Evolutionary conservation across 495 filamentous ascomycete species (phyloP).

Genomic region (Zalerion maritima): DNA sequence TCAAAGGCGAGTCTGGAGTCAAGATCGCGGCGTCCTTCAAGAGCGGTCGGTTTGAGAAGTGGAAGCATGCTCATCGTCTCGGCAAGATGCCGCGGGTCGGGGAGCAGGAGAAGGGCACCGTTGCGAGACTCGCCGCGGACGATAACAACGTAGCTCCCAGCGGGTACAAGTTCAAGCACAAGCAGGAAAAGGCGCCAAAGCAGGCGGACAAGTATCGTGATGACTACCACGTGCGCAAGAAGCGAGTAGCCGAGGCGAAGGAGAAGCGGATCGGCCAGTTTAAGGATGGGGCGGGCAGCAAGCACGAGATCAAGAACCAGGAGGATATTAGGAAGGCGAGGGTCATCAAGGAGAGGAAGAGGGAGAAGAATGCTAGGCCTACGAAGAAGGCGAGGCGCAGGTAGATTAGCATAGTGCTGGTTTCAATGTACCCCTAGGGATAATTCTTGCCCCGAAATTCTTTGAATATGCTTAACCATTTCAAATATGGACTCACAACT

Average conservation of each 20-base stretch:
- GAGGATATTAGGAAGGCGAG: slow-evolving; percentile 77
- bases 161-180: slow-evolving; percentile 57
- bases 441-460: not conserved
- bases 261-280: slow-evolving; percentile 67
- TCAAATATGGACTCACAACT: no score
- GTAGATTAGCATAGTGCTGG: slow-evolving; percentile 6
- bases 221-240: slow-evolving; percentile 83
- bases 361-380: slow-evolving; percentile 85
- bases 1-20: slow-evolving; percentile 80
- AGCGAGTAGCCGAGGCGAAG: slow-evolving; percentile 72
- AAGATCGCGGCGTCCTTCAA: slow-evolving; percentile 92
- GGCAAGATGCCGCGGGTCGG: slow-evolving; percentile 64
- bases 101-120: slow-evolving; percentile 49
- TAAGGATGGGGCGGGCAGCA: slow-evolving; percentile 45
- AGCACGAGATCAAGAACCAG: slow-evolving; percentile 63
- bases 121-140: no score
- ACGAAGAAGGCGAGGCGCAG: slow-evolving; percentile 41
- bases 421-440: not conserved
- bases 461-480: no score
- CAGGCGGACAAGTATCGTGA: slow-evolving; percentile 77
- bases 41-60: slow-evolving; percentile 81
- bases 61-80: slow-evolving; percentile 74
- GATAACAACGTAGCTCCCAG: no score
- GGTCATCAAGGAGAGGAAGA: slow-evolving; percentile 56
- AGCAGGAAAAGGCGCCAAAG: slow-evolving; percentile 74